Evolutionary conservation across 1,139 yeast genomes (phyloP).

Genomic region (Saccharomyces hybrid): DNA sequence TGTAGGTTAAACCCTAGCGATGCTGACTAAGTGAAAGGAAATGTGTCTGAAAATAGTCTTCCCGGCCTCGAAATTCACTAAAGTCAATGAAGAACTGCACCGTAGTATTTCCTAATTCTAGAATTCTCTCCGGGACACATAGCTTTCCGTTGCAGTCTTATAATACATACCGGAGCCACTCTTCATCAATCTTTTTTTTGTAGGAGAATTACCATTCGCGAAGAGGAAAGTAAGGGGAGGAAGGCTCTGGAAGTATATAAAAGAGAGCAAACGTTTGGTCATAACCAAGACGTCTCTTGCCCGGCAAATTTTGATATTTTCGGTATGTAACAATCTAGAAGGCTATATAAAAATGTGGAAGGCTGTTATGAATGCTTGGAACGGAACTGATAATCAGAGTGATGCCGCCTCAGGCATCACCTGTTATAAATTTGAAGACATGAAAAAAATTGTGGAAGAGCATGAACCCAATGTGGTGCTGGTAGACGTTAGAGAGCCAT

Average conservation of each 20-base stretch:
- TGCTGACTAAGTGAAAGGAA: no score
- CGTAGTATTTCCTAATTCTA: no score
- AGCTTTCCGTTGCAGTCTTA: background rate
- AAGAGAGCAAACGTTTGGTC: background rate
- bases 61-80: no score
- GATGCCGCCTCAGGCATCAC: slow-evolving; percentile 37
- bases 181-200: background rate
- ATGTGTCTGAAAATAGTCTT: no score
- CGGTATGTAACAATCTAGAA: background rate
- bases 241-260: background rate
- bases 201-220: background rate
- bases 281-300: no score
- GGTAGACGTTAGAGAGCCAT: slow-evolving; percentile 89
- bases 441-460: slow-evolving; percentile 41
- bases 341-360: slow-evolving; percentile 19
- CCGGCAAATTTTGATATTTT: background rate
- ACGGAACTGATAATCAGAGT: slow-evolving; percentile 25
- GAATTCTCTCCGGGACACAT: background rate
- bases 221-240: background rate
- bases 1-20: no score
- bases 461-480: slow-evolving; percentile 43
- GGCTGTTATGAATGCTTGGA: slow-evolving; percentile 25
- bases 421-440: slow-evolving; percentile 46
- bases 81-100: no score
- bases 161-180: no score